phyloP scores from a whole-genome alignment of 1,284 basidiomycete genomes.

The Microstroma glucosiphilum region DNA sequence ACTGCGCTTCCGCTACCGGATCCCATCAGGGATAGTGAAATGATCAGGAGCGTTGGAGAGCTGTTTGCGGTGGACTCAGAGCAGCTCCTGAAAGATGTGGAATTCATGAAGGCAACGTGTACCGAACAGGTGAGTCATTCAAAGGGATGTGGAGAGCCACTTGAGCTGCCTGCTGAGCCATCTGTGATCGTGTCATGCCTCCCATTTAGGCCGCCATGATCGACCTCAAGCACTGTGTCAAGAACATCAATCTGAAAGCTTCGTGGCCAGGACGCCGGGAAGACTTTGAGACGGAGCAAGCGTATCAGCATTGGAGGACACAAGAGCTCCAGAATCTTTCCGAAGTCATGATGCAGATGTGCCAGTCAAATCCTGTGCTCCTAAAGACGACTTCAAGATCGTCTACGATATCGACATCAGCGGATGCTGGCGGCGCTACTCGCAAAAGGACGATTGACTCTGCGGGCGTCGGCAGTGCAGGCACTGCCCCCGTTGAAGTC shows the following conservation, averaged over 20 bases:
- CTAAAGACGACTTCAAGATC: slow-evolving; percentile 60
- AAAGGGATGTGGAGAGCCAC: background rate
- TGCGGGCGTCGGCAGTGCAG: background rate
- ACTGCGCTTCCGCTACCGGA: slow-evolving; percentile 6
- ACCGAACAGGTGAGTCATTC: slow-evolving; percentile 68
- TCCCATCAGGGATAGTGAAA: slow-evolving; percentile 21
- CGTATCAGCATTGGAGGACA: slow-evolving; percentile 76
- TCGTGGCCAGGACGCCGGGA: slow-evolving; percentile 76
- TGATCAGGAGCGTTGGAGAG: slow-evolving; percentile 59
- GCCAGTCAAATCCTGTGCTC: slow-evolving; percentile 77
- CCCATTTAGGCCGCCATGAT: slow-evolving; percentile 30
- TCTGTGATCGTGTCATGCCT: too few relatives aligned
- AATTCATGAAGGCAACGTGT: slow-evolving; percentile 64
- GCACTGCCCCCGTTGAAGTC: slow-evolving; percentile 13
- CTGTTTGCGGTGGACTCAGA: slow-evolving; percentile 69
- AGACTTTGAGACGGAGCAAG: slow-evolving; percentile 73
- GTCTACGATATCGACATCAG: background rate
- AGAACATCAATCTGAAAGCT: slow-evolving; percentile 77
- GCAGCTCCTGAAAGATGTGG: slow-evolving; percentile 68
- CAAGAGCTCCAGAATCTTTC: slow-evolving; percentile 78
- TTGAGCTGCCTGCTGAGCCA: background rate
- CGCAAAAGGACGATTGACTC: background rate
- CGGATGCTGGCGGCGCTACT: background rate
- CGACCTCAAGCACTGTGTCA: slow-evolving; percentile 69
- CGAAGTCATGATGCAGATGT: slow-evolving; percentile 80